These are phyloP conservation scores for Solanum chacoense DNA, from an alignment of 305 asterid species.

Conservation along the genomic window DNA sequence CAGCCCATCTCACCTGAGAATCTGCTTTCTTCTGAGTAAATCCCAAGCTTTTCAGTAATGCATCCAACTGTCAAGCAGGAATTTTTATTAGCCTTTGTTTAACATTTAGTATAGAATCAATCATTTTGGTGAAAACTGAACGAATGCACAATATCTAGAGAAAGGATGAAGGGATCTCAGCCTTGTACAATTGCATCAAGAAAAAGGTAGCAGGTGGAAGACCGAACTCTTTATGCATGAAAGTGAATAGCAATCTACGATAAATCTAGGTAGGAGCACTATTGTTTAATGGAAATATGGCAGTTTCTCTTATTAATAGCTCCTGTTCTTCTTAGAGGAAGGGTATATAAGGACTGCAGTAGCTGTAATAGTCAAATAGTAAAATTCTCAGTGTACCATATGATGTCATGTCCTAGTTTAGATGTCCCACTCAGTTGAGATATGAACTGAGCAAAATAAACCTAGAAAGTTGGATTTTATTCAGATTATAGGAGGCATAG, in stretches of 20 bases:
- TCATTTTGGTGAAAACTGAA: background rate
- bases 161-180: background rate
- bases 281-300: background rate
- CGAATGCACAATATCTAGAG: background rate
- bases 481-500: constrained; percentile 3
- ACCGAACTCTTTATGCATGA: background rate
- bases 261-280: background rate
- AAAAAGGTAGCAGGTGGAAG: background rate
- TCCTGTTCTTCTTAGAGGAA: background rate
- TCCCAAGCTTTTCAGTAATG: constrained; percentile 55
- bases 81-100: background rate
- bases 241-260: background rate
- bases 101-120: background rate
- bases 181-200: background rate
- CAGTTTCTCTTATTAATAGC: background rate
- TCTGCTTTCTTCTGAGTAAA: constrained; percentile 91
- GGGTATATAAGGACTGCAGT: background rate
- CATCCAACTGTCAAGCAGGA: constrained; percentile 49
- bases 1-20: constrained; percentile 92
- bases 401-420: background rate
- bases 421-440: background rate
- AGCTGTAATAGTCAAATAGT: background rate
- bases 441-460: background rate
- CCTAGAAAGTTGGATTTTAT: background rate
- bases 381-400: background rate